Conservation (phyloP, 23 red algal species). For the Cyanidium caldarium region DNA sequence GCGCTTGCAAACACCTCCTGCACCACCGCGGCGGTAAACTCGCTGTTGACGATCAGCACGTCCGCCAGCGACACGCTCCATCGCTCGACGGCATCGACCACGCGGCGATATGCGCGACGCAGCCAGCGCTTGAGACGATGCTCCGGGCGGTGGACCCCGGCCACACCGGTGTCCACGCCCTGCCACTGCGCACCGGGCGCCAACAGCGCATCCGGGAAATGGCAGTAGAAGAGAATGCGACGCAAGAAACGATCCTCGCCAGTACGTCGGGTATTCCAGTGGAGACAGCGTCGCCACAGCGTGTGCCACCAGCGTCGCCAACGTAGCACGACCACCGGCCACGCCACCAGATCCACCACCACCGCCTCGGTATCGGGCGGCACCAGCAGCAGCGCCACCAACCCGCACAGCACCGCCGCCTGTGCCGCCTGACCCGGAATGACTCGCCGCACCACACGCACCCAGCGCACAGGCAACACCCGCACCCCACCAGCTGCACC, state of each 20-base stretch:
- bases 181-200: conserved; percentile 10
- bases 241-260: conserved; percentile 33
- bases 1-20: conserved; percentile 20
- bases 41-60: conserved; percentile 41
- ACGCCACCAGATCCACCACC: conserved; percentile 65
- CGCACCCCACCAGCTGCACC: background rate
- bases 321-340: conserved; percentile 46
- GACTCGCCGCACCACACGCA: background rate
- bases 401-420: conserved; percentile 34
- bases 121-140: background rate
- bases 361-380: conserved; percentile 23
- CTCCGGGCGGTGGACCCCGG: background rate
- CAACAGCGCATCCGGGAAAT: conserved; percentile 77
- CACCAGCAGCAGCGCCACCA: conserved; percentile 47
- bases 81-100: conserved; percentile 43
- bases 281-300: background rate
- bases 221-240: conserved; percentile 66
- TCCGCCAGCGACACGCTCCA: conserved; percentile 28
- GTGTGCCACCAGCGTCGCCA: background rate
- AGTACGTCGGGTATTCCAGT: too few relatives aligned
- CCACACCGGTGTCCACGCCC: background rate
- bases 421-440: conserved; percentile 27
- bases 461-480: background rate
- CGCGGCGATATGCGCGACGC: conserved; percentile 20
- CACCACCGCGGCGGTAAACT: conserved; percentile 47